Evolutionary conservation across 345 rosid genomes (phyloP), one percentile per base, ranked within the genome.

Genomic region (Hevea brasiliensis): DNA sequence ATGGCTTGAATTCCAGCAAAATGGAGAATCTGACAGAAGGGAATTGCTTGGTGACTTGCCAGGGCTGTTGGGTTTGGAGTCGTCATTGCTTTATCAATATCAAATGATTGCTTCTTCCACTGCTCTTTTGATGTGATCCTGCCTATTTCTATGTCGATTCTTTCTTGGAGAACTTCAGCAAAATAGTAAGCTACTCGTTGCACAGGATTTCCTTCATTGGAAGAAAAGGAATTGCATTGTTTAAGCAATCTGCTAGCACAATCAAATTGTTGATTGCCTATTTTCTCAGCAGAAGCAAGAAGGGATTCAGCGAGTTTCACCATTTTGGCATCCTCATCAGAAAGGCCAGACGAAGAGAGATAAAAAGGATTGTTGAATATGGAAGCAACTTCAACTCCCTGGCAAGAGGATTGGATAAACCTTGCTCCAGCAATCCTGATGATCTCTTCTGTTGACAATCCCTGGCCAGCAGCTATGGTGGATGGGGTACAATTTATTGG

Each of bases 201-300:
- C 47, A 85, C 85, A 13, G 87, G 77, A 64, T 77, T 83, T 48
- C 88, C 90, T 10, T 59, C 64, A 8, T 69, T 35, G 32, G 78
- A 80, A 63, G 80, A 83, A 76, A 67, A 67, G 24, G 8, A 14
- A 13, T 77, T 79, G 32, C 83, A 85, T 58, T 71, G 79, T 20
- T 79, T 73, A 42, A 85, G 82, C 79, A 87, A 63, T 58, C 80
- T 83, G 58, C 56, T 65, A 5, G 90, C 90, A 7, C 75, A 75
- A n/a, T 83, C 87, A 51, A 71, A 78, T 71, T 80, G 82, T 64
- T 76, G 81, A 37, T 72, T 29, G 24, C 78, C 71, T 6, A 83
- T 59, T 77, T 87, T 83, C 74, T 85, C 85, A 0, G 87, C 87
- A 21, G 84, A 70, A n/a, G 83, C 77, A 24, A 87, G 70, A 42